Base-by-base conservation (phyloP, 345 rosid species). In the Syzygium oleosum region DNA sequence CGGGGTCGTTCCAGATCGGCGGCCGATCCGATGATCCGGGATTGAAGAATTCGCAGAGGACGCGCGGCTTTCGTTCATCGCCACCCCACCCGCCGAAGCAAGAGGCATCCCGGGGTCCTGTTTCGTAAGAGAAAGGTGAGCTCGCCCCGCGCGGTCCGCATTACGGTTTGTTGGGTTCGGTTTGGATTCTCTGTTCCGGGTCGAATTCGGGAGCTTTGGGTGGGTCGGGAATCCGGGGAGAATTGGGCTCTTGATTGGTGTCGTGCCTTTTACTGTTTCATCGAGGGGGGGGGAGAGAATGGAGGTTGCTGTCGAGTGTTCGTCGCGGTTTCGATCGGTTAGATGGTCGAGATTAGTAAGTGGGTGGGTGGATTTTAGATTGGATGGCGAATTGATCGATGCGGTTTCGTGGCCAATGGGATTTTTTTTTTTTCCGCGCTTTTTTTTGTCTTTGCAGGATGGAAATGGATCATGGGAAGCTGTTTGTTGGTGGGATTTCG, bases 401-500 rank as follows among this genome's bases (percentile, higher is more conserved):
- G 83, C 52, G n/a, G 79, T 54, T 59, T 85, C 46, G 56, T 68
- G 83, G 54, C 14, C 56, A 29, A 61, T 51, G 78, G 78, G 86
- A 54, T 58, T 87, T 84, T 88, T 12, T 51, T 55, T 86, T 84
- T 88, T 4, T 1, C 7, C 46, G n/a, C n/a, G n/a, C 46, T 1
- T 43, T 1, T 41, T 43, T 43, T 43, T 6, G 46, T 43, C 46
- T 43, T 59, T 89, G 85, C 88, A 94, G 96, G 91, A 95, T 94
- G 95, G 95, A 94, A 89, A 93, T 94, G 97, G 99, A 97, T 90
- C 94, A 92, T 68, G 96, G 97, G 87, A 96, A 96, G 93, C 94
- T 97, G 34, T 97, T 97, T 90, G 89, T 97, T 53, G 99, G 99
- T 89, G 99, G 99, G 90, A 95, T 97, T 88, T 95, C 98, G 12